phyloP scores from a whole-genome alignment of 2,329 filamentous ascomycete genomes.

The Trichoderma arundinaceum region DNA sequence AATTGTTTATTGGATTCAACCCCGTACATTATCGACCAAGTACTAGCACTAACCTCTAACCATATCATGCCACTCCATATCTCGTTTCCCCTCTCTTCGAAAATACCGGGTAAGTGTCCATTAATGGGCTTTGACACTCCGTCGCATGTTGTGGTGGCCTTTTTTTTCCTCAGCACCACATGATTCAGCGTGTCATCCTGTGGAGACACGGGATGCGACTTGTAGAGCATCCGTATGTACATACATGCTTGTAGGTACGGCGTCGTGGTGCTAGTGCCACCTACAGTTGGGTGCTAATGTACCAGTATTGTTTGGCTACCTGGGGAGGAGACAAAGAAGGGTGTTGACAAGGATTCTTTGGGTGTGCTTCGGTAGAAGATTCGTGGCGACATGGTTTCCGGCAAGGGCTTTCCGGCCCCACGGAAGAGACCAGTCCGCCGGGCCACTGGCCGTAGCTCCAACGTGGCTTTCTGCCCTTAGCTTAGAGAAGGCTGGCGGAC shows the following conservation, averaged over 20 bases:
- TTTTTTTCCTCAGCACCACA: not conserved
- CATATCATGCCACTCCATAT: not conserved
- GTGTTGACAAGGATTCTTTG: constrained; percentile 10
- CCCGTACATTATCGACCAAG: too few species aligned
- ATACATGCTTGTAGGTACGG: not conserved
- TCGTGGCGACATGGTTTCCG: constrained; percentile 35
- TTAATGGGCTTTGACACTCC: not conserved
- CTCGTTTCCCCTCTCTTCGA: not conserved
- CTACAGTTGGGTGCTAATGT: not conserved
- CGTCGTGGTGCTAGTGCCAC: not conserved
- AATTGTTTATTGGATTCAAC: too few species aligned
- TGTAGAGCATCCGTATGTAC: not conserved
- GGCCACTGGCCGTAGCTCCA: constrained; percentile 18
- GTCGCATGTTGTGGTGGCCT: not conserved
- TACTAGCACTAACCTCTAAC: too few species aligned
- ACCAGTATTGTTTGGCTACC: not conserved
- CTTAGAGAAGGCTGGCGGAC: not conserved
- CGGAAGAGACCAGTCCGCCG: constrained; percentile 33
- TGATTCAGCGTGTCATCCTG: constrained; percentile 14
- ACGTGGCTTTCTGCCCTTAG: constrained; percentile 18
- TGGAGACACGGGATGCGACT: not conserved
- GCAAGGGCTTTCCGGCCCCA: constrained; percentile 43
- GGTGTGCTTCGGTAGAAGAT: constrained; percentile 28
- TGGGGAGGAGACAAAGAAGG: constrained; percentile 5
- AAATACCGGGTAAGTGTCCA: not conserved